These are phyloP conservation scores for Myxozyma sirexii DNA, from an alignment of 805 yeast species.

Conservation along the genomic window DNA sequence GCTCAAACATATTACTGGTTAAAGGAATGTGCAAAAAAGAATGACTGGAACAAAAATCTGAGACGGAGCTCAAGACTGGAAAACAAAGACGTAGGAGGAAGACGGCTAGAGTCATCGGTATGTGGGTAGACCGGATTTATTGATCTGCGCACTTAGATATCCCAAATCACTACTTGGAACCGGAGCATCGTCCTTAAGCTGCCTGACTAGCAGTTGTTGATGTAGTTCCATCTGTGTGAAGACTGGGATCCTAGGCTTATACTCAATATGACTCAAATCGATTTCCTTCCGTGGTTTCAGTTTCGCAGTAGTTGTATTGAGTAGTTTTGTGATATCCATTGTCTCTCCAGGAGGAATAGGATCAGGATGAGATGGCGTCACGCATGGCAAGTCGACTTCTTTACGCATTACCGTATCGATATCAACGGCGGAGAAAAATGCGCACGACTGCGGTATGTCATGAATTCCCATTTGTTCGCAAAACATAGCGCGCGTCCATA, in stretches of 20 bases:
- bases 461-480: conserved; percentile 87
- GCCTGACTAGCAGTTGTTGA: conserved; percentile 14
- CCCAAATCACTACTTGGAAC: conserved; percentile 27
- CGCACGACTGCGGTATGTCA: conserved; percentile 91
- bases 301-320: conserved; percentile 2
- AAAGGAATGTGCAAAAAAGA: conserved; percentile 3
- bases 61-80: background rate
- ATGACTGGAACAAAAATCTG: conserved; percentile 1
- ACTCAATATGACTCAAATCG: conserved; percentile 12
- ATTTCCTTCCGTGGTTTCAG: conserved; percentile 4
- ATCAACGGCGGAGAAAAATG: conserved; percentile 93
- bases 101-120: conserved; percentile 7
- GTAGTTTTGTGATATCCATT: conserved; percentile 53
- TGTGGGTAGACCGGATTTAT: conserved; percentile 20
- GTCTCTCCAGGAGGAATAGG: conserved; percentile 81
- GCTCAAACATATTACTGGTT: no score
- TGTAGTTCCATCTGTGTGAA: conserved; percentile 26
- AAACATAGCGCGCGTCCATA: conserved; percentile 96
- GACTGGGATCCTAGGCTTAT: conserved; percentile 26
- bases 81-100: background rate
- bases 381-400: conserved; percentile 88
- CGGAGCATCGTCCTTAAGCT: conserved; percentile 22
- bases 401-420: conserved; percentile 85
- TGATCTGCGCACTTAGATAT: conserved; percentile 31
- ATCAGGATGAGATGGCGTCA: conserved; percentile 81